Evolutionary conservation across 1,284 basidiomycete genomes (phyloP).

Genomic region (Trichosporon coremiiforme): DNA sequence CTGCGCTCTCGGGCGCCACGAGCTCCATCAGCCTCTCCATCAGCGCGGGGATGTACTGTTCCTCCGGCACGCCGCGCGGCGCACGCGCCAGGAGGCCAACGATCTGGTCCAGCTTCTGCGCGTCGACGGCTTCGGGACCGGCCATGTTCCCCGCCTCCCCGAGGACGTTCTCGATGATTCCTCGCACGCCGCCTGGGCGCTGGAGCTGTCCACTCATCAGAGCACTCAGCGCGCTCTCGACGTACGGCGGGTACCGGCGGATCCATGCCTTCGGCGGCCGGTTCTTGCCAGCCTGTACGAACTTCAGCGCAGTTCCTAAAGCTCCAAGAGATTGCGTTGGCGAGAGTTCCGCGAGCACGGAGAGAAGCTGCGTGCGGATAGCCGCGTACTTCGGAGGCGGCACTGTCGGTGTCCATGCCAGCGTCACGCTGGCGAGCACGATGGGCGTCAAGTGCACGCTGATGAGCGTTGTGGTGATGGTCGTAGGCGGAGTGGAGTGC

Average conservation of each 20-base stretch:
- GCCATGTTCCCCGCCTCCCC: conserved; percentile 42
- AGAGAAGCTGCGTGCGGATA: conserved; percentile 31
- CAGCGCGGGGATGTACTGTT: conserved; percentile 41
- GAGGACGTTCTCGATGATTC: conserved; percentile 48
- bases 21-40: conserved; percentile 36
- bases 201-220: conserved; percentile 43
- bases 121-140: conserved; percentile 37
- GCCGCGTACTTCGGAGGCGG: conserved; percentile 30
- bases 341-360: conserved; percentile 30
- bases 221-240: conserved; percentile 36
- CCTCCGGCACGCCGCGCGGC: conserved; percentile 33
- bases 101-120: conserved; percentile 46
- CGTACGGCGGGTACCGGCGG: conserved; percentile 43
- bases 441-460: conserved; percentile 38
- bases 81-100: conserved; percentile 42
- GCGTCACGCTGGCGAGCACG: conserved; percentile 36
- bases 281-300: conserved; percentile 25
- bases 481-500: conserved; percentile 28
- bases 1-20: conserved; percentile 32
- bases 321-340: conserved; percentile 40
- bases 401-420: conserved; percentile 43
- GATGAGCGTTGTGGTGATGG: conserved; percentile 40
- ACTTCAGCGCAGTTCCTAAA: conserved; percentile 37
- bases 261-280: conserved; percentile 35
- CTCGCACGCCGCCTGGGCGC: conserved; percentile 43